Evolutionary conservation across 495 filamentous ascomycete species (phyloP).

Genomic region (Trichodelitschia bisporula): DNA sequence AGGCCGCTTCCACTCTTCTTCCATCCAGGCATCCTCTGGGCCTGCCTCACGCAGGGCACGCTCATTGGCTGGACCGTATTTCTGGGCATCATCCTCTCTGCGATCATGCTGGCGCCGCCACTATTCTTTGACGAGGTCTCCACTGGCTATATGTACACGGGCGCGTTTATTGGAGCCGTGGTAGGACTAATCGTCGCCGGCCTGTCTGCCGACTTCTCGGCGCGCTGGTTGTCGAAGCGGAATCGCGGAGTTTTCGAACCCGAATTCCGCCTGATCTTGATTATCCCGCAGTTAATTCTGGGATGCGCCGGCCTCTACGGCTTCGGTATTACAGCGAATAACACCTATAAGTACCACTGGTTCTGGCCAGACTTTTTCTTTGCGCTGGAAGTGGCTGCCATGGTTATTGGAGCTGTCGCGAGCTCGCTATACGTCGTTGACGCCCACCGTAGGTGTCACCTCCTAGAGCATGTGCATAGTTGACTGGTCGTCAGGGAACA

Average conservation of each 20-base stretch:
- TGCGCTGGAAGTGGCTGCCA: slow-evolving; percentile 38
- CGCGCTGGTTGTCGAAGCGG: slow-evolving; percentile 37
- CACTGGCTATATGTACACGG: slow-evolving; percentile 72
- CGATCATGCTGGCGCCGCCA: slow-evolving; percentile 57
- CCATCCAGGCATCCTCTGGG: slow-evolving; percentile 76
- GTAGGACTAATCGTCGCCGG: slow-evolving; percentile 55
- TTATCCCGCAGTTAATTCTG: slow-evolving; percentile 56
- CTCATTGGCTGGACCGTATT: slow-evolving; percentile 91
- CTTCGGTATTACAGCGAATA: slow-evolving; percentile 43
- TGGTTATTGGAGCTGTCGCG: slow-evolving; percentile 75
- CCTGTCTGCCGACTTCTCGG: slow-evolving; percentile 47
- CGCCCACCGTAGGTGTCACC: slow-evolving; percentile 46
- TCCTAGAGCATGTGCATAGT: not conserved
- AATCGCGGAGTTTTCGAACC: slow-evolving; percentile 77
- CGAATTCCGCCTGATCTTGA: slow-evolving; percentile 64
- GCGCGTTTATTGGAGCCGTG: slow-evolving; percentile 63
- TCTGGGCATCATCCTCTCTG: slow-evolving; percentile 67
- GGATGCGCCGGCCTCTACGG: slow-evolving; percentile 63
- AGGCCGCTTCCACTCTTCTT: slow-evolving; percentile 40
- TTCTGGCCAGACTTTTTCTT: slow-evolving; percentile 58
- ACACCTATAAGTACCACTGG: slow-evolving; percentile 38
- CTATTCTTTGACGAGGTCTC: slow-evolving; percentile 61
- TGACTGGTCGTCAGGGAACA: slow-evolving; percentile 28
- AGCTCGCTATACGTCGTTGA: slow-evolving; percentile 83
- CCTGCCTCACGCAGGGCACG: slow-evolving; percentile 69